phyloP scores from a whole-genome alignment of 176 grass and related monocot genomes.

The Oryza punctata region DNA sequence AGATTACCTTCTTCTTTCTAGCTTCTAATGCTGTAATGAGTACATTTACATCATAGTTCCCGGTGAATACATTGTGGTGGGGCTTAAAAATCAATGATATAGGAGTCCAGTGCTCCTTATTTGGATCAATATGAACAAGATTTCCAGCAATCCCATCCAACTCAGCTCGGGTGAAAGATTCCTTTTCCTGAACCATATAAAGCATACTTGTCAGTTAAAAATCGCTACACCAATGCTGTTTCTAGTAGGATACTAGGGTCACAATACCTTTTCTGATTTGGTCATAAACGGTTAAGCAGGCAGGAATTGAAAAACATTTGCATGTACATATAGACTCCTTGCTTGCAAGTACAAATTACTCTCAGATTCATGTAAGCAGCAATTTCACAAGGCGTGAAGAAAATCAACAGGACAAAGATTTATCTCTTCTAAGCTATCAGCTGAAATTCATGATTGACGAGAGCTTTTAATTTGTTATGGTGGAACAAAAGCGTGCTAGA shows the following conservation, averaged over 20 bases:
- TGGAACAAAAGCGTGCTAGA: constrained; percentile 18
- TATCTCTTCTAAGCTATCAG: neutral
- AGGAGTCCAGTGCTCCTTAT: constrained; percentile 61
- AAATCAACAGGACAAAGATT: neutral
- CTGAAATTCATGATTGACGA: constrained; percentile 12
- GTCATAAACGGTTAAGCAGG: neutral
- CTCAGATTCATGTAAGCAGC: neutral
- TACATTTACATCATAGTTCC: constrained; percentile 97
- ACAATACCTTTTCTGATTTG: neutral
- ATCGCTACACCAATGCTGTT: neutral
- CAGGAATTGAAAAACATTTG: neutral
- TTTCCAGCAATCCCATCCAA: constrained; percentile 66
- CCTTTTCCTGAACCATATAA: constrained; percentile 61
- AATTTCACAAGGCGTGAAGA: constrained; percentile 10
- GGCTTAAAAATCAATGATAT: constrained; percentile 76
- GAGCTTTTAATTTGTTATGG: neutral
- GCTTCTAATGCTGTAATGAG: constrained; percentile 69
- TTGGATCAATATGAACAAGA: constrained; percentile 60
- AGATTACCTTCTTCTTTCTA: constrained; percentile 72
- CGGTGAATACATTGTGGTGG: constrained; percentile 77
- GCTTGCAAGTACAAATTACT: neutral
- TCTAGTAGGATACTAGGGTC: neutral
- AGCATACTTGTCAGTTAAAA: constrained; percentile 28
- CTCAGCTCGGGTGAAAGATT: constrained; percentile 69
- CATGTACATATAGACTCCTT: neutral